Base-by-base conservation (phyloP, 805 yeast genomes). In the Candida insectalens region DNA sequence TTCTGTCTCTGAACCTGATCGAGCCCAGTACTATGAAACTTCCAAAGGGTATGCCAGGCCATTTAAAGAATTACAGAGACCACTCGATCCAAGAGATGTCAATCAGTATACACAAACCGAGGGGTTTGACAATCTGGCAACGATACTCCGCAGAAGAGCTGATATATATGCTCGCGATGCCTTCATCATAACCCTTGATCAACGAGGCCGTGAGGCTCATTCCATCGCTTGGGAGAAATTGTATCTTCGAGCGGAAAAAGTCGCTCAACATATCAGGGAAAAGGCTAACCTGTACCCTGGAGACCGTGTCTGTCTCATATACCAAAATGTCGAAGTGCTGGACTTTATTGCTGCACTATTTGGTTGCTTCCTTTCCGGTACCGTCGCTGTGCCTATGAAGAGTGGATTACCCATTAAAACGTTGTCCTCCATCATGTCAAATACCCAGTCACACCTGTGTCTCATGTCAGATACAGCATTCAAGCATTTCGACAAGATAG, bases 301-400 rank as follows among this genome's bases (percentile, higher is more conserved):
- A 45, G 96, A 85, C 51, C 69, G 94, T 23, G 94, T 89, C 0
- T 74, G 84, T 21, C 62, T 92, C 28, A 69, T 94, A 44, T 92
- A 87, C 51, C 85, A 83, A 46, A 85, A 80, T 37, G 69, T 69
- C 20, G 97, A 92, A 54, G 76, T 83, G 2, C 69, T 83, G 9
- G 97, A 92, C 42, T 89, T 88, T 52, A 71, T 83, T 0, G 73
- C 83, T 2, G 94, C 97, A 0, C 55, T 92, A 15, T 71, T 85
- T 53, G 98, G 96, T 5, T 88, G 96, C 51, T 83, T 89, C 44
- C 62, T 89, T 36, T 94, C 96, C 1, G 95, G 95, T 2, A 81
- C 85, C 30, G 88, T 92, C 2, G 97, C 97, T 0, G 89, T 92
- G 4, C 98, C 98, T 0, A 75, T 92, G 27, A 83, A 83, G 35